Evolutionary conservation across 163 green algal species (phyloP).

Genomic region (Volvox carteri): DNA sequence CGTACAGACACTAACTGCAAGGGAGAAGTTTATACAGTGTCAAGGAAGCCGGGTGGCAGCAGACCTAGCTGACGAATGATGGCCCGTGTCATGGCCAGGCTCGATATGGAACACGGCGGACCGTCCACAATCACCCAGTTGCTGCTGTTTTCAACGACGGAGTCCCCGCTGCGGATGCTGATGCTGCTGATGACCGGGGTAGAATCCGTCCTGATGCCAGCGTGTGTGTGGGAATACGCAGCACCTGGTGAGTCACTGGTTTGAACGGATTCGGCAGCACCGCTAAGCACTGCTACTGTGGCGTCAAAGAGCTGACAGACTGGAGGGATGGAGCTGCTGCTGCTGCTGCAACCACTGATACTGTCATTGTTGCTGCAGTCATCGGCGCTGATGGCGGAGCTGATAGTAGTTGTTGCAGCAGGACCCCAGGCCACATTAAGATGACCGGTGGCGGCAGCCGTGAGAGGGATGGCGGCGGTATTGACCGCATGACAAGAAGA

Average conservation of each 20-base stretch:
- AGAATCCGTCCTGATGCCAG: background rate
- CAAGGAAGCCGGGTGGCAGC: background rate
- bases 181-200: background rate
- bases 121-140: background rate
- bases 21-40: too few relatives aligned
- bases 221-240: too few relatives aligned
- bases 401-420: too few relatives aligned
- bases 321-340: background rate
- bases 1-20: too few relatives aligned
- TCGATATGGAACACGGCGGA: constrained; percentile 1
- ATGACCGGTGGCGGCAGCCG: too few relatives aligned
- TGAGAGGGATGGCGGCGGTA: too few relatives aligned
- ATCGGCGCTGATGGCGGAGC: too few relatives aligned
- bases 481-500: too few relatives aligned
- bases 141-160: too few relatives aligned
- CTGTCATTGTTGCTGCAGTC: too few relatives aligned
- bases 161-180: background rate
- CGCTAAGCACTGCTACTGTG: background rate
- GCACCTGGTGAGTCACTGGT: background rate
- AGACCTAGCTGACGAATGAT: constrained; percentile 8
- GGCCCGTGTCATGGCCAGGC: constrained; percentile 1
- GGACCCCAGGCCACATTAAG: too few relatives aligned
- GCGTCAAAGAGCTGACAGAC: background rate
- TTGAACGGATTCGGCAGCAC: background rate
- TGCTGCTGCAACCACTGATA: background rate